phyloP scores from a whole-genome alignment of 1,284 basidiomycete genomes.

The Coriolopsis trogii region DNA sequence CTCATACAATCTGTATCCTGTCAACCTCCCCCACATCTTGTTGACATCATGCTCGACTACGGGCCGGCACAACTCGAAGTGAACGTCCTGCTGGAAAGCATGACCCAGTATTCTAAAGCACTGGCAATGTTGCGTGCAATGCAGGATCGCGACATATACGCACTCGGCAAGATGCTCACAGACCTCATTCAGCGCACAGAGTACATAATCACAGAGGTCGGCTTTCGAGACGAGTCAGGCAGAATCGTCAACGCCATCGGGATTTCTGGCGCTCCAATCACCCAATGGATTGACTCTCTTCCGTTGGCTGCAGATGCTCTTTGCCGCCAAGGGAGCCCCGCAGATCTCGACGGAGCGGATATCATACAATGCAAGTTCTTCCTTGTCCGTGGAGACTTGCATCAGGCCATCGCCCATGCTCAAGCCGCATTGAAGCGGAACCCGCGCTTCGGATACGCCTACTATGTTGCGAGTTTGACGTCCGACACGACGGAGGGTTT shows the following conservation, averaged over 20 bases:
- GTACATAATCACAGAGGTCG: constrained; percentile 56
- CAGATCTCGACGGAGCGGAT: constrained; percentile 54
- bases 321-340: constrained; percentile 39
- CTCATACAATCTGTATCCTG: constrained; percentile 40
- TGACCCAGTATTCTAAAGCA: constrained; percentile 48
- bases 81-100: constrained; percentile 39
- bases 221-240: constrained; percentile 41
- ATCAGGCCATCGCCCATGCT: constrained; percentile 48
- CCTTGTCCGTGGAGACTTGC: constrained; percentile 47
- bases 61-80: constrained; percentile 47
- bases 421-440: constrained; percentile 51
- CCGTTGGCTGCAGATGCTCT: constrained; percentile 57
- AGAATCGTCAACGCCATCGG: constrained; percentile 30
- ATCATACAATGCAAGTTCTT: constrained; percentile 61
- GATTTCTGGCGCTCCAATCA: constrained; percentile 47
- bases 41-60: constrained; percentile 48
- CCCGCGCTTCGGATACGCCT: constrained; percentile 58
- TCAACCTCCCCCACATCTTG: constrained; percentile 48
- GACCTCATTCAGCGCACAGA: constrained; percentile 54
- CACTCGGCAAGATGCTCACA: constrained; percentile 49
- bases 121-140: constrained; percentile 54
- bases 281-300: constrained; percentile 53
- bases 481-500: constrained; percentile 32
- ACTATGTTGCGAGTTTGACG: constrained; percentile 53
- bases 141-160: constrained; percentile 49